These are phyloP conservation scores for Phytopythium kandeliae DNA, from an alignment of 352 stramenopile species.

Conservation along the genomic window DNA sequence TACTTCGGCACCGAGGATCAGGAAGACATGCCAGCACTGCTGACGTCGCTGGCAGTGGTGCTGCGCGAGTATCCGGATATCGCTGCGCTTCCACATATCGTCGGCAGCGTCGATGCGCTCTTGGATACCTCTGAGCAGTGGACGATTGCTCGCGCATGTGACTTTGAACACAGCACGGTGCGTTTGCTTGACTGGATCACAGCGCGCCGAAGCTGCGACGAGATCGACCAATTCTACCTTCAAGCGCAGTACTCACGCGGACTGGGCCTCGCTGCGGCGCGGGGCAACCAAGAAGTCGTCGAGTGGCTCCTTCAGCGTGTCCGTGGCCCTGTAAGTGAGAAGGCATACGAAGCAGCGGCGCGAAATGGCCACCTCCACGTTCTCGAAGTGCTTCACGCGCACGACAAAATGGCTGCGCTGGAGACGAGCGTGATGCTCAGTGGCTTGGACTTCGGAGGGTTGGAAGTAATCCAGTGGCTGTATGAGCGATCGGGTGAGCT, in stretches of 20 bases:
- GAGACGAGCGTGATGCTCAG: conserved; percentile 11
- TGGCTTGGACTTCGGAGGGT: conserved; percentile 7
- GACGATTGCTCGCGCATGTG: conserved; percentile 20
- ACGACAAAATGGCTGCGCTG: conserved; percentile 13
- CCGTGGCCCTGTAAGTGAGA: conserved; percentile 14
- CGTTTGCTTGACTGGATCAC: conserved; percentile 3
- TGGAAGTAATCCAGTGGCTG: conserved; percentile 16
- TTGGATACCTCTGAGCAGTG: conserved; percentile 23
- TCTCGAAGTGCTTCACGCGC: conserved; percentile 14
- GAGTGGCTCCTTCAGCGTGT: conserved; percentile 15
- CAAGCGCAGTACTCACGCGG: conserved; percentile 15
- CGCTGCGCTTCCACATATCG: conserved; percentile 18
- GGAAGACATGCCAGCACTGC: conserved; percentile 13
- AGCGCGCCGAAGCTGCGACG: neutral
- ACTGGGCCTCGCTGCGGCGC: conserved; percentile 11
- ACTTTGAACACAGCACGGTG: conserved; percentile 7
- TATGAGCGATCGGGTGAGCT: conserved; percentile 9
- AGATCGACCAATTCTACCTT: conserved; percentile 25
- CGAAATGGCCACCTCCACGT: conserved; percentile 10
- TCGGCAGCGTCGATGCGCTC: conserved; percentile 16
- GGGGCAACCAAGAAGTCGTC: conserved; percentile 12
- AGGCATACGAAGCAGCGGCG: conserved; percentile 15
- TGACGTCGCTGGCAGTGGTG: conserved; percentile 16
- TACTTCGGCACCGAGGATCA: neutral
- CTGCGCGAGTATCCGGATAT: conserved; percentile 13